Conservation (phyloP, 1,284 basidiomycete species). For the Sporisorium reilianum region DNA sequence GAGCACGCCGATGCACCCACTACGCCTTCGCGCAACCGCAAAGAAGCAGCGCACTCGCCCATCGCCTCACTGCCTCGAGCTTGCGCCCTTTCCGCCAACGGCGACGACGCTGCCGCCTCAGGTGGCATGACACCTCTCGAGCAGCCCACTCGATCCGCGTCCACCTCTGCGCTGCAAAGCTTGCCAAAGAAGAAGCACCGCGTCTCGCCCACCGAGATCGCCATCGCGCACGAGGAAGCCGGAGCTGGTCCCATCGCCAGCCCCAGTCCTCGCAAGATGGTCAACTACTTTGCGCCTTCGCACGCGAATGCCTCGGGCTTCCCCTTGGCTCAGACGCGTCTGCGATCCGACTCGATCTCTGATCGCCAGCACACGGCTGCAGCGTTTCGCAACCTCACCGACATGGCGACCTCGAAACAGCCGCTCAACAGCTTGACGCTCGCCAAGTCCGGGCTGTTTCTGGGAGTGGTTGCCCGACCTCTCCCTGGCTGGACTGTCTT, state of each 20-base stretch:
- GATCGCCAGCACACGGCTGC: conserved; percentile 7
- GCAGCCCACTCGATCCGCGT: conserved; percentile 2
- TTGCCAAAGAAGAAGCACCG: conserved; percentile 51
- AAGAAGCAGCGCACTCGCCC: not conserved
- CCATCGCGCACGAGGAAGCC: conserved; percentile 52
- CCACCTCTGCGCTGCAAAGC: conserved; percentile 27
- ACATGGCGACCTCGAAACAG: conserved; percentile 7
- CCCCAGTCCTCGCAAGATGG: conserved; percentile 43
- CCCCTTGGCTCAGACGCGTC: conserved; percentile 3
- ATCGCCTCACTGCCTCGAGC: not conserved
- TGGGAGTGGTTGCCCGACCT: conserved; percentile 37
- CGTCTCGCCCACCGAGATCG: conserved; percentile 40
- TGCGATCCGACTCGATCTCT: conserved; percentile 32
- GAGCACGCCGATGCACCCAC: not conserved
- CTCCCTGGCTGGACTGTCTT: conserved; percentile 37
- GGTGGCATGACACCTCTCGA: conserved; percentile 18
- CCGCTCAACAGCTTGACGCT: conserved; percentile 20
- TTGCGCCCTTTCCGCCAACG: too few relatives aligned
- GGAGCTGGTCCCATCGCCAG: conserved; percentile 45
- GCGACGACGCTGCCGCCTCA: not conserved
- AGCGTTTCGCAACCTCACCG: conserved; percentile 18
- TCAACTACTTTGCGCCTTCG: conserved; percentile 31
- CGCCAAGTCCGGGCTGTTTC: conserved; percentile 35
- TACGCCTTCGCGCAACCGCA: conserved; percentile 26
- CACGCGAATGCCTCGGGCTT: not conserved